phyloP scores from a whole-genome alignment of 2,329 filamentous ascomycete genomes.

The Hypoxylon sp. region DNA sequence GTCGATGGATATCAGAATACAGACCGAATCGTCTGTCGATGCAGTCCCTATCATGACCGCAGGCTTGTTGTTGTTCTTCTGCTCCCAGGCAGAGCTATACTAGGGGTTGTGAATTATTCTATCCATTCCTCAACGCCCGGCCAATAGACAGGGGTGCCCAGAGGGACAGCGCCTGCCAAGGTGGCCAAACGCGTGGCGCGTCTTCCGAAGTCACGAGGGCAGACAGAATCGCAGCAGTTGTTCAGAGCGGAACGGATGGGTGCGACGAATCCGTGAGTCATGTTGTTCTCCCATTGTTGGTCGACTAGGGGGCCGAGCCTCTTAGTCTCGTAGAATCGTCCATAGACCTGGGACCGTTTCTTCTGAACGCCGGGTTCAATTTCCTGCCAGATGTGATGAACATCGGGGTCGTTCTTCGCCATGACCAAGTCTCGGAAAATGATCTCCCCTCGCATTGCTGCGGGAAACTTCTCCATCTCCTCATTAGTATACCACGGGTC shows the following conservation, averaged over 20 bases:
- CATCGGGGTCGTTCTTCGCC: conserved; percentile 35
- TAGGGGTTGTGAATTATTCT: background rate
- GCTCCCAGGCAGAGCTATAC: no score
- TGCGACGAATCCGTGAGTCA: conserved; percentile 52
- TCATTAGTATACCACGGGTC: conserved; percentile 20
- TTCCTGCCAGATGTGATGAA: conserved; percentile 47
- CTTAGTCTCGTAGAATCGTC: conserved; percentile 67
- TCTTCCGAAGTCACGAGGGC: conserved; percentile 53
- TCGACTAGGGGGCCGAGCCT: conserved; percentile 61
- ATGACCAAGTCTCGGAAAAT: conserved; percentile 44
- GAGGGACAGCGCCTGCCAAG: conserved; percentile 33
- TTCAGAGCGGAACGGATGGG: conserved; percentile 61
- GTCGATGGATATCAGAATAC: no score
- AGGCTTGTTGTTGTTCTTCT: no score
- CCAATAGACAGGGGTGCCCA: conserved; percentile 3
- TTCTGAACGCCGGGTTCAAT: conserved; percentile 42
- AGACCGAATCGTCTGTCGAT: no score
- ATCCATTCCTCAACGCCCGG: conserved; percentile 18
- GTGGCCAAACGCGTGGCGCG: conserved; percentile 29
- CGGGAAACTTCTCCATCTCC: conserved; percentile 29
- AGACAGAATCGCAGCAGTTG: conserved; percentile 58
- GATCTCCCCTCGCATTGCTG: conserved; percentile 42
- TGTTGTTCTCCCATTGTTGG: conserved; percentile 46
- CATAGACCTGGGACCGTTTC: conserved; percentile 56
- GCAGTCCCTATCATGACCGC: no score